phyloP scores from a whole-genome alignment of 768 basidiomycete genomes.

The Candolleomyces aberdarensis region DNA sequence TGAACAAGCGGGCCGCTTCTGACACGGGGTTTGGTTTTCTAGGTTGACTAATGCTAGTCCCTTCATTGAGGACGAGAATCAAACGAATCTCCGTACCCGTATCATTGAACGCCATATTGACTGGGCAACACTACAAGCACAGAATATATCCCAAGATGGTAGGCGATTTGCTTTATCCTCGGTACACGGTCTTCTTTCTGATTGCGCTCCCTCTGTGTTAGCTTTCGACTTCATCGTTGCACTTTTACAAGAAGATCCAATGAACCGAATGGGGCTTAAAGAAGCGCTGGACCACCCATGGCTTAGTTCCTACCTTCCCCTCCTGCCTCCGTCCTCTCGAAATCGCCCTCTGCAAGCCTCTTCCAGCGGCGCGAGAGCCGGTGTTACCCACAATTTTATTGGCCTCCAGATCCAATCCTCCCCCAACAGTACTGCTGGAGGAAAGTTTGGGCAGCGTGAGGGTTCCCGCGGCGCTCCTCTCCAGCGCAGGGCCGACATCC shows the following conservation, averaged over 20 bases:
- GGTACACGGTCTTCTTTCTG: background rate
- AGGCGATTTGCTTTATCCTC: too few species aligned
- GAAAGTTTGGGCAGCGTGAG: background rate
- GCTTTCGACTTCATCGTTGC: conserved; percentile 63
- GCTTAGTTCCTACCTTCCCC: conserved; percentile 42
- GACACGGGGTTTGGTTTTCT: conserved; percentile 5
- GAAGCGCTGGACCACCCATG: conserved; percentile 75
- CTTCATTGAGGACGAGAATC: conserved; percentile 73
- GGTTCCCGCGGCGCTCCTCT: conserved; percentile 27
- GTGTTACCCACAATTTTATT: conserved; percentile 25
- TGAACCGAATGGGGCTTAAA: conserved; percentile 64
- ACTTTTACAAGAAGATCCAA: conserved; percentile 66
- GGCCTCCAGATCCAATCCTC: conserved; percentile 27
- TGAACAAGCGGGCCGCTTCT: conserved; percentile 1
- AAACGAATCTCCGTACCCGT: conserved; percentile 56
- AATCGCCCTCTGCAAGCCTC: background rate
- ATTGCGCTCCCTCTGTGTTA: conserved; percentile 20
- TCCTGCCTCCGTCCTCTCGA: background rate
- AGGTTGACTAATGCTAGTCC: conserved; percentile 79
- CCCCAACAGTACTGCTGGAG: background rate
- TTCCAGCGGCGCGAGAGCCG: conserved; percentile 4
- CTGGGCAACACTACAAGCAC: conserved; percentile 45
- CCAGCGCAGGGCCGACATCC: conserved; percentile 46
- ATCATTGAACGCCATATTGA: conserved; percentile 60
- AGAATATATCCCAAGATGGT: conserved; percentile 47